Conservation (phyloP, 164 flowering plant genomes). For the Stephania yunnanensis region DNA sequence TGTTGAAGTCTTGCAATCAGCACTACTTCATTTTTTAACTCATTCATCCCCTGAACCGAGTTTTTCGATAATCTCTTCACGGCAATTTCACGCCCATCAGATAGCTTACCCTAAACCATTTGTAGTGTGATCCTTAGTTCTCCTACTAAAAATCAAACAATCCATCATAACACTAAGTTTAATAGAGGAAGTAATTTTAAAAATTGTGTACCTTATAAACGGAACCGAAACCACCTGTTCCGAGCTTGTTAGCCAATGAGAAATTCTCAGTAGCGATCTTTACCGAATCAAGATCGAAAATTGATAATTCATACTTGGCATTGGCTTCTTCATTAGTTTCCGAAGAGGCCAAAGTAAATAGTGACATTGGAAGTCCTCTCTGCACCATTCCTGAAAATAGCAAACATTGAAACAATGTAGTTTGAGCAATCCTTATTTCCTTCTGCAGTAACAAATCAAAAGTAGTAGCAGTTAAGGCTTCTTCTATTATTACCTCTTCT, state of each 20-base stretch:
- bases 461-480: not conserved
- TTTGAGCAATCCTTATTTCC: not conserved
- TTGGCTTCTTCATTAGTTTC: not conserved
- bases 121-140: not conserved
- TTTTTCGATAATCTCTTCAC: conserved; percentile 31
- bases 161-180: not conserved
- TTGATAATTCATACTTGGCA: not conserved
- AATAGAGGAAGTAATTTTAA: too few relatives aligned
- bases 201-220: conserved; percentile 20
- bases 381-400: not conserved
- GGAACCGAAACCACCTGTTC: conserved; percentile 32
- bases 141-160: not conserved
- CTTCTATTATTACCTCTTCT: not conserved
- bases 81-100: conserved; percentile 31
- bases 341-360: not conserved
- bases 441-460: not conserved
- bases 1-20: conserved; percentile 24
- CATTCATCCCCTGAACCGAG: conserved; percentile 32
- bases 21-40: conserved; percentile 24
- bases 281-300: not conserved
- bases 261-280: conserved; percentile 20
- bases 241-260: conserved; percentile 18
- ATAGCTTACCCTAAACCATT: conserved; percentile 25
- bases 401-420: not conserved
- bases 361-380: not conserved